Evolutionary conservation across 169 alveolate species (phyloP).

Genomic region (Plasmodium relictum): DNA sequence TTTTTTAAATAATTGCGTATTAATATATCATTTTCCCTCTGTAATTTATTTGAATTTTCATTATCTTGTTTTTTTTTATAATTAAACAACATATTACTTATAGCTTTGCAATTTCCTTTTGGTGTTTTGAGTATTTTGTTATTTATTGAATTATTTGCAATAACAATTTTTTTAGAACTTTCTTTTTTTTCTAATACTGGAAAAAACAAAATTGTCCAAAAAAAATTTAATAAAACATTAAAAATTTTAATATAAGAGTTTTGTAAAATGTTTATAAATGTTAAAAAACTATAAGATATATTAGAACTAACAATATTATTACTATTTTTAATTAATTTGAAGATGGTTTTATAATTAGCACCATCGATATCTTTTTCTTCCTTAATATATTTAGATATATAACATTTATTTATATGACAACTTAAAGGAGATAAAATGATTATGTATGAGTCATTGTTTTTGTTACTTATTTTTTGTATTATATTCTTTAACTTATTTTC

Average conservation of each 20-base stretch:
- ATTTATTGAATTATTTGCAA: background rate
- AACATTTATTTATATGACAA: constrained; percentile 60
- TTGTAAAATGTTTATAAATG: background rate
- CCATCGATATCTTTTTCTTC: constrained; percentile 53
- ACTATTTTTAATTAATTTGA: constrained; percentile 2
- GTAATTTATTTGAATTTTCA: background rate
- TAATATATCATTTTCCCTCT: background rate
- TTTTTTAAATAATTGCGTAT: constrained; percentile 17
- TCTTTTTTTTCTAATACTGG: background rate
- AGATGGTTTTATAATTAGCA: constrained; percentile 17
- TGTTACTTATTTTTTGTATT: constrained; percentile 43
- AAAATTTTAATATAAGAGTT: background rate
- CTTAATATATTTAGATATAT: constrained; percentile 31
- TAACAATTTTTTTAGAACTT: background rate
- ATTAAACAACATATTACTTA: background rate
- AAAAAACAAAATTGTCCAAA: too few species aligned
- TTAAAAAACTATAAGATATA: background rate
- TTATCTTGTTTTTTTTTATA: background rate
- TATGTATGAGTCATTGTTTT: background rate
- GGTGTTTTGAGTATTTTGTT: background rate
- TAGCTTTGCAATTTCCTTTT: background rate
- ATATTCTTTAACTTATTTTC: constrained; percentile 26
- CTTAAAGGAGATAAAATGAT: constrained; percentile 51
- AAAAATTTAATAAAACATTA: background rate
- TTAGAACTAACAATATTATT: background rate